A percentile compares a stretch with the other conserved stretches of the same genome.
Evolutionary conservation across 768 basidiomycete species (phyloP).

Genomic region (Lentinula guzmanii): DNA sequence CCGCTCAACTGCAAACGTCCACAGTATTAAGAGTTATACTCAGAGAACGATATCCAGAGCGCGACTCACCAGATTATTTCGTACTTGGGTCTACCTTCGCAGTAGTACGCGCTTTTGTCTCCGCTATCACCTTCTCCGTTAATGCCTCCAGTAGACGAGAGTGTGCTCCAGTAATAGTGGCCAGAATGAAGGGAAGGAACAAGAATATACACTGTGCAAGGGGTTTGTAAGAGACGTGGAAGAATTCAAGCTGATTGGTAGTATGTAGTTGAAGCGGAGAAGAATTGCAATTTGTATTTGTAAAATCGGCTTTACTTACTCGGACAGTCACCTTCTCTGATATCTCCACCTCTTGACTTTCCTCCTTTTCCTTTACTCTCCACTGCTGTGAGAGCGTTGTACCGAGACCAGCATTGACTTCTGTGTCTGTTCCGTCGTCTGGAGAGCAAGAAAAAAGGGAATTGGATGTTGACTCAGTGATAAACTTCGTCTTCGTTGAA

Average conservation of each 20-base stretch:
- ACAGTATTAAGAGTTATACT: no score
- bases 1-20: no score
- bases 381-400: constrained; percentile 16
- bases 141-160: constrained; percentile 19
- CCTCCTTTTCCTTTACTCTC: constrained; percentile 11
- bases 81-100: neutral
- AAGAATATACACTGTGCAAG: constrained; percentile 23
- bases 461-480: no score
- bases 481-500: no score
- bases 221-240: neutral
- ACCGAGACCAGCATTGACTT: constrained; percentile 19
- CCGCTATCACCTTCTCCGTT: constrained; percentile 11
- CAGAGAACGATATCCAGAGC: neutral
- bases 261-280: neutral
- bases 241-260: no score
- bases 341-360: constrained; percentile 16
- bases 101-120: constrained; percentile 8
- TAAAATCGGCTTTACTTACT: constrained; percentile 13
- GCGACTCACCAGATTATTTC: neutral
- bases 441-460: neutral
- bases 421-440: constrained; percentile 19
- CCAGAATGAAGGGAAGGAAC: constrained; percentile 27
- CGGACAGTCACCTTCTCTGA: constrained; percentile 20
- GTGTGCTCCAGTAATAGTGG: constrained; percentile 24
- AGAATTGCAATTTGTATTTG: no score